Conservation (phyloP, 805 yeast species). For the Metschnikowia bowlesiae region DNA sequence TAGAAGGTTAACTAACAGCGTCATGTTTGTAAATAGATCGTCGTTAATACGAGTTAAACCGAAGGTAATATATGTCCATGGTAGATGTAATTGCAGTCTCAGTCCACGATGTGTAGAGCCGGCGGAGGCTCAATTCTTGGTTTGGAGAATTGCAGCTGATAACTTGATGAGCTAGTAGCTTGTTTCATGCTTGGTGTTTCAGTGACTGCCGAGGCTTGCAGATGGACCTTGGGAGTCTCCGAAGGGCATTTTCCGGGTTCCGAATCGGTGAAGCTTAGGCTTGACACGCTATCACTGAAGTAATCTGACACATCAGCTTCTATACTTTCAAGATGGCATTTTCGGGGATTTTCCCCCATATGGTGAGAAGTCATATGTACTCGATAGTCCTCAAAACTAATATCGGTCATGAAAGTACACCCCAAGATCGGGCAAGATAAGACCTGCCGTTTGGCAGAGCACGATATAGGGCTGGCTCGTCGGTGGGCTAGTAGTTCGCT, state of each 20-base stretch:
- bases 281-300: slow-evolving; percentile 12
- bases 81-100: not conserved
- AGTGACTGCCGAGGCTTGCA: not conserved
- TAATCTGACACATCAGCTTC: slow-evolving; percentile 4
- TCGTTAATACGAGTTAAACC: not conserved
- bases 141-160: not conserved
- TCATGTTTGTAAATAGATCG: not conserved
- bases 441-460: slow-evolving; percentile 30
- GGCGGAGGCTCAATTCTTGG: not conserved
- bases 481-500: slow-evolving; percentile 22
- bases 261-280: slow-evolving; percentile 5
- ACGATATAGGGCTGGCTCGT: slow-evolving; percentile 11
- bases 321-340: not conserved
- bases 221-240: not conserved
- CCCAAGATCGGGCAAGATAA: slow-evolving; percentile 37
- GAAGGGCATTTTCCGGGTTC: not conserved
- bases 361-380: slow-evolving; percentile 8
- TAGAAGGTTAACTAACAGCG: not conserved
- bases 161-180: not conserved
- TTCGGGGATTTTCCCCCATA: not conserved
- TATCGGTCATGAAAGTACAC: slow-evolving; percentile 37
- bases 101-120: slow-evolving; percentile 1
- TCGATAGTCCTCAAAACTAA: slow-evolving; percentile 10
- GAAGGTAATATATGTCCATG: not conserved
- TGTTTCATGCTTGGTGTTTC: not conserved